phyloP scores from a whole-genome alignment of 179 eudicot genomes.

The Silene coronaria region DNA sequence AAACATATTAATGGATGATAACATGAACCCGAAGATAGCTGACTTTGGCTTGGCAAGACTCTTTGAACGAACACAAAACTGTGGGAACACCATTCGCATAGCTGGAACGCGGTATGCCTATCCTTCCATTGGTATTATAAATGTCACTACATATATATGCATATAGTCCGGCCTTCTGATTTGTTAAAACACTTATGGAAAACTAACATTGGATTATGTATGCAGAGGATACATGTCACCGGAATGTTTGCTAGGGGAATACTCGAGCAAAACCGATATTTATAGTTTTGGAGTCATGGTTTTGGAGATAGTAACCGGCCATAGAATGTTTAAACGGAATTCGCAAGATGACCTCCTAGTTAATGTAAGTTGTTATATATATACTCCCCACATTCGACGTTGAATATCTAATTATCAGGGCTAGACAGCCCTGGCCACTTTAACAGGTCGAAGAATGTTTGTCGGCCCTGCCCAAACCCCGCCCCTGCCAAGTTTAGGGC shows the following conservation, averaged over 20 bases:
- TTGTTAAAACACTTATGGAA: too few relatives aligned
- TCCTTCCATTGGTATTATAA: too few relatives aligned
- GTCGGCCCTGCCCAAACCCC: too few relatives aligned
- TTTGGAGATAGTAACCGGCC: slow-evolving; percentile 15
- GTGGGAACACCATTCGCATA: not conserved
- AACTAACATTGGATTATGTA: not conserved
- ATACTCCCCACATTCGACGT: too few relatives aligned
- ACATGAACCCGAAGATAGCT: not conserved
- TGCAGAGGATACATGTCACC: not conserved
- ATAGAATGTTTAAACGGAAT: not conserved
- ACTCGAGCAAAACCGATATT: slow-evolving; percentile 14
- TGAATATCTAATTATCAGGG: not conserved
- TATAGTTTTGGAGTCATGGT: slow-evolving; percentile 15
- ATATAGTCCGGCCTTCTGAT: too few relatives aligned
- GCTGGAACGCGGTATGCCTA: not conserved
- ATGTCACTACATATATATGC: too few relatives aligned
- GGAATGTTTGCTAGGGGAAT: not conserved
- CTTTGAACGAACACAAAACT: not conserved
- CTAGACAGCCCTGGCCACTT: too few relatives aligned
- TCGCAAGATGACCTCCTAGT: slow-evolving; percentile 1
- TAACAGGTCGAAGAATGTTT: too few relatives aligned
- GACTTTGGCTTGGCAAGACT: not conserved
- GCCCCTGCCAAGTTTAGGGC: too few relatives aligned
- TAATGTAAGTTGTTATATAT: not conserved
- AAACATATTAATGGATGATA: slow-evolving; percentile 19